Base-by-base conservation (phyloP, 306 rosid species). In the Ormosia emarginata region DNA sequence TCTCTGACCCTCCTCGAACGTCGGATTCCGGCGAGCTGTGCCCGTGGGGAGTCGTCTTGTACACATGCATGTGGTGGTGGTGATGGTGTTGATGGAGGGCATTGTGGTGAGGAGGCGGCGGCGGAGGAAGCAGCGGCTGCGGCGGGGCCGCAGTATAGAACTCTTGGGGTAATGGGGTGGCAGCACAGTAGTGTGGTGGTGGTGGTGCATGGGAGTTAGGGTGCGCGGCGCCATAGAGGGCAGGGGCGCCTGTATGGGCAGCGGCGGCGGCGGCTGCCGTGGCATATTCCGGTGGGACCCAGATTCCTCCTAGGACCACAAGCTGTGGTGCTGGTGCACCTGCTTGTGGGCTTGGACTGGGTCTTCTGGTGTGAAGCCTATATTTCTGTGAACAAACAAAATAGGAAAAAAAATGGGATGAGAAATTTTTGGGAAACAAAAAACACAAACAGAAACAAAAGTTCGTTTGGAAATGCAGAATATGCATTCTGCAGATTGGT, bases 281-380 rank as follows among this genome's bases (percentile, higher is more conserved):
- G 59, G 94, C 97, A 43, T 96, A 96, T 79, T 96, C 99, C 6
- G 91, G 97, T 65, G 93, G 97, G 69, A 96, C 99, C 99, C 99
- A 96, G 55, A 96, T 94, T 44, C 99, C 95, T 14, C 99, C 97
- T 15, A 93, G 85, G 61, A 96, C 97, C 5, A 96, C 98, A 2
- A 96, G 82, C 59, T 92, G 99, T 0, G 98, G 93, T 1, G 93
- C 68, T 24, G 91, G 93, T 43, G 87, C 88, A 56, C 94, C 97
- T n/a, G 88, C 44, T 72, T 92, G 99, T 84, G 97, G 91, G 86
- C 89, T 91, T 77, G 97, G 95, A 82, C 98, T 92, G 8, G 98
- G 99, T 77, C 99, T 84, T 83, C 99, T 91, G 0, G 99, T 96
- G 81, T 96, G 99, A 61, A 96, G 94, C 86, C 99, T 92, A 52